A percentile compares a stretch with the other conserved stretches of the same genome.
These are phyloP conservation scores for Phytophthora nicotianae DNA, from an alignment of 352 stramenopile genomes.

Conservation along the genomic window DNA sequence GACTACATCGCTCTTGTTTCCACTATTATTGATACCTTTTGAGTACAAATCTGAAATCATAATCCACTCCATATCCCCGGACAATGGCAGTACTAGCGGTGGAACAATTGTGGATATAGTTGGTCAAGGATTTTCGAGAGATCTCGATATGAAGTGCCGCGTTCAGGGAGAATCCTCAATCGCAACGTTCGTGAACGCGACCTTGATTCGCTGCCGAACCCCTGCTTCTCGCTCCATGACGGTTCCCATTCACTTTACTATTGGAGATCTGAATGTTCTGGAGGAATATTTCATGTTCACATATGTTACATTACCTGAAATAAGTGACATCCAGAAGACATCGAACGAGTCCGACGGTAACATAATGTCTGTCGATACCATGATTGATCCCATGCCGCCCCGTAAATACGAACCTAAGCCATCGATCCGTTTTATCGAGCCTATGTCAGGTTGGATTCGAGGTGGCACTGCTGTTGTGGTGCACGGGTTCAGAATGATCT, in stretches of 20 bases:
- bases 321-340: constrained; percentile 1
- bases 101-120: constrained; percentile 33
- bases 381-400: no score
- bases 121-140: constrained; percentile 43
- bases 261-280: constrained; percentile 30
- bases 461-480: constrained; percentile 39
- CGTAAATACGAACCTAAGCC: constrained; percentile 8
- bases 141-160: constrained; percentile 31
- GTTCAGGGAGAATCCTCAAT: constrained; percentile 18
- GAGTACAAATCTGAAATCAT: constrained; percentile 31
- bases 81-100: constrained; percentile 20
- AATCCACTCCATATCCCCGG: constrained; percentile 34
- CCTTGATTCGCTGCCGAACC: constrained; percentile 42
- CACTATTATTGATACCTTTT: constrained; percentile 23
- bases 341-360: neutral
- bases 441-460: constrained; percentile 40
- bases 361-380: neutral
- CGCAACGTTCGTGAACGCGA: constrained; percentile 42
- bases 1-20: constrained; percentile 21
- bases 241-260: constrained; percentile 34
- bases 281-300: constrained; percentile 29
- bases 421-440: constrained; percentile 29
- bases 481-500: constrained; percentile 31
- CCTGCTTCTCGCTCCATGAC: constrained; percentile 31
- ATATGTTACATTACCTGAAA: constrained; percentile 17